These are phyloP conservation scores for Aegle marmelos DNA, from an alignment of 345 rosid genomes.

Conservation along the genomic window DNA sequence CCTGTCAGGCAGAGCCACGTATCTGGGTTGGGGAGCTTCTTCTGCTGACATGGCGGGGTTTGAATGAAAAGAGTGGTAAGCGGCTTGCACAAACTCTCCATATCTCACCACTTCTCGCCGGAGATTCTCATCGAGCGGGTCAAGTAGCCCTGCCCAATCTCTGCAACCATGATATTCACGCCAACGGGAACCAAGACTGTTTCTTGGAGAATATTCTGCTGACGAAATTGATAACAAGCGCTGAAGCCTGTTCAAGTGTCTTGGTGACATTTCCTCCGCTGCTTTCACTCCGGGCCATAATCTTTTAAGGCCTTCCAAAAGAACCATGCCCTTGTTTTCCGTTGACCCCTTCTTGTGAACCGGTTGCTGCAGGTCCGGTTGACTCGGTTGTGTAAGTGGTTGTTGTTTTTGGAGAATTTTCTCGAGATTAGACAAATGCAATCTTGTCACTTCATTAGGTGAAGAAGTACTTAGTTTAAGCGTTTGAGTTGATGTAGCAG, in stretches of 20 bases:
- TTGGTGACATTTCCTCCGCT: slow-evolving; percentile 92
- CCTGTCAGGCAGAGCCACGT: slow-evolving; percentile 66
- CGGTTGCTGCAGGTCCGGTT: not conserved
- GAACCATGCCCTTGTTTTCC: slow-evolving; percentile 22
- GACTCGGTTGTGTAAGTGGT: slow-evolving; percentile 8
- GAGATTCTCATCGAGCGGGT: slow-evolving; percentile 63
- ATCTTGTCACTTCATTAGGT: slow-evolving; percentile 29
- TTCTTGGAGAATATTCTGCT: slow-evolving; percentile 81
- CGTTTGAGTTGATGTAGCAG: not conserved
- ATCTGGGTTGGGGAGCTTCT: slow-evolving; percentile 49
- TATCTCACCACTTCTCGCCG: slow-evolving; percentile 59
- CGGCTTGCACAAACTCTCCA: slow-evolving; percentile 54
- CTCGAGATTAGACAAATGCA: slow-evolving; percentile 63
- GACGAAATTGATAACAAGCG: slow-evolving; percentile 61
- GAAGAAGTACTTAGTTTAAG: slow-evolving; percentile 7
- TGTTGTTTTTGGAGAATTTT: slow-evolving; percentile 43
- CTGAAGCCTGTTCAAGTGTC: slow-evolving; percentile 62
- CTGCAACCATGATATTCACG: slow-evolving; percentile 52
- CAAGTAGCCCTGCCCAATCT: slow-evolving; percentile 52
- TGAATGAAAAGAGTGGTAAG: slow-evolving; percentile 68
- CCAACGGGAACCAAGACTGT: slow-evolving; percentile 74
- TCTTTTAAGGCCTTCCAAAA: slow-evolving; percentile 56
- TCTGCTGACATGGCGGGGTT: slow-evolving; percentile 61
- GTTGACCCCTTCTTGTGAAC: slow-evolving; percentile 13
- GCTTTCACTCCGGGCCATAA: slow-evolving; percentile 83